A percentile compares a stretch with the other conserved stretches of the same genome.
These are phyloP conservation scores for Spergularia bocconei DNA, from an alignment of 148 eudicot species.

Conservation along the genomic window DNA sequence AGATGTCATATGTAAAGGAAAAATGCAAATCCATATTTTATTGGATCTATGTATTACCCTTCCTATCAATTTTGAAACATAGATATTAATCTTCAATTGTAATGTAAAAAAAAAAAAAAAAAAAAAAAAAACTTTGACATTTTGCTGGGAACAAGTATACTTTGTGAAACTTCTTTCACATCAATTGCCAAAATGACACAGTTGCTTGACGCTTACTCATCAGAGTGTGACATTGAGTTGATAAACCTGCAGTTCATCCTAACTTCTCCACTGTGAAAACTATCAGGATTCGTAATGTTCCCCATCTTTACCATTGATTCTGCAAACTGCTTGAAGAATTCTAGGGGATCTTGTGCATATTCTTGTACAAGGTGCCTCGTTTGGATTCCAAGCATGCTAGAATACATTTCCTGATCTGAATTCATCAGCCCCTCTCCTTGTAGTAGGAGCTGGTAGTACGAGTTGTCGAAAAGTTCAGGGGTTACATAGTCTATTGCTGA, in stretches of 20 bases:
- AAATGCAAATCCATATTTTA: too few relatives aligned
- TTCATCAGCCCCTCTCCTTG: constrained; percentile 79
- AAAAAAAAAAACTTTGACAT: too few relatives aligned
- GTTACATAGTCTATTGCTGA: constrained; percentile 67
- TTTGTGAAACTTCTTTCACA: constrained; percentile 17
- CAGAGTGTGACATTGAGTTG: constrained; percentile 35
- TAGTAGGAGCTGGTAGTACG: constrained; percentile 64
- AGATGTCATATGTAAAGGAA: too few relatives aligned
- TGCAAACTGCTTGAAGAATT: constrained; percentile 81
- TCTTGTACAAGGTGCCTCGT: constrained; percentile 56
- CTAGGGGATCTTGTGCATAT: constrained; percentile 58
- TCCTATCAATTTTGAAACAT: too few relatives aligned
- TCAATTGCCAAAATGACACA: constrained; percentile 7
- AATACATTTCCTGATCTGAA: constrained; percentile 83
- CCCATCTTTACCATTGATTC: constrained; percentile 95
- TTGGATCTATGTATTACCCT: too few relatives aligned
- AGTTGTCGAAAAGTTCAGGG: constrained; percentile 77
- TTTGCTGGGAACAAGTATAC: neutral
- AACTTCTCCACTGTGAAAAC: constrained; percentile 71
- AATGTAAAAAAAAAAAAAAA: too few relatives aligned
- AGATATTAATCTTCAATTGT: too few relatives aligned
- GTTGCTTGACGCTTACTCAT: neutral
- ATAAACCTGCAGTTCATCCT: constrained; percentile 88
- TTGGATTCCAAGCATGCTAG: constrained; percentile 65
- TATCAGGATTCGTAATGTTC: constrained; percentile 64